A percentile compares a stretch with the other conserved stretches of the same genome.
Evolutionary conservation across 2,329 filamentous ascomycete genomes (phyloP).

Genomic region (Fusarium clavum): DNA sequence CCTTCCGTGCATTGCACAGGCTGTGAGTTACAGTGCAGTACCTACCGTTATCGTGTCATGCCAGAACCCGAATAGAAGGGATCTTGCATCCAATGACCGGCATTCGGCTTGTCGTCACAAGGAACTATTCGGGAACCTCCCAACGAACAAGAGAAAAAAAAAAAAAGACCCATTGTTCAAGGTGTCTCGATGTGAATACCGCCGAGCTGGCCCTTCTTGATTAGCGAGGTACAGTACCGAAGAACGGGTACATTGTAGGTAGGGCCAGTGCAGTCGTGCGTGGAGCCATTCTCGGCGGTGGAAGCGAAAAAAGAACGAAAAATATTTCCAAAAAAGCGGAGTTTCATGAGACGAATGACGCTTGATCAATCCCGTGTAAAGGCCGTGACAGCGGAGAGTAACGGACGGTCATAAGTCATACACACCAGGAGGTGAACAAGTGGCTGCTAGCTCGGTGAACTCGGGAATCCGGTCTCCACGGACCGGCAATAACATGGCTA

Average conservation of each 20-base stretch:
- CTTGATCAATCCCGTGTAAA: slow-evolving; percentile 31
- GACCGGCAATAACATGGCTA: slow-evolving; percentile 29
- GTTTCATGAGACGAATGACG: slow-evolving; percentile 31
- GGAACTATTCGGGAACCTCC: background rate
- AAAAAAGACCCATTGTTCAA: slow-evolving; percentile 12
- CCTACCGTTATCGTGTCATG: too few relatives aligned
- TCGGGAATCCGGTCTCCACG: slow-evolving; percentile 21
- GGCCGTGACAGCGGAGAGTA: slow-evolving; percentile 20
- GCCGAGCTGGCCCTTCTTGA: slow-evolving; percentile 28
- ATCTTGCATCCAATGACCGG: slow-evolving; percentile 15
- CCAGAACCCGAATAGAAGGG: slow-evolving; percentile 23
- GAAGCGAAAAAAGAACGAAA: slow-evolving; percentile 38
- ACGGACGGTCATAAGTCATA: background rate
- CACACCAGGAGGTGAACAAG: background rate
- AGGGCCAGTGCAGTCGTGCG: slow-evolving; percentile 1
- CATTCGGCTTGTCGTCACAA: slow-evolving; percentile 1
- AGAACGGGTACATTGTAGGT: background rate
- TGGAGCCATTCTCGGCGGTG: slow-evolving; percentile 24
- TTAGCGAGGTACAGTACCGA: slow-evolving; percentile 19
- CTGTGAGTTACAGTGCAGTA: slow-evolving; percentile 8
- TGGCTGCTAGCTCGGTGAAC: slow-evolving; percentile 19
- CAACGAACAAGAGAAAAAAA: background rate
- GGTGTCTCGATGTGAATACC: slow-evolving; percentile 21
- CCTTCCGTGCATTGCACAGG: slow-evolving; percentile 10
- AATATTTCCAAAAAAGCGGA: slow-evolving; percentile 25